These are phyloP conservation scores for Naganishia friedmannii DNA, from an alignment of 768 basidiomycete species.

Conservation along the genomic window DNA sequence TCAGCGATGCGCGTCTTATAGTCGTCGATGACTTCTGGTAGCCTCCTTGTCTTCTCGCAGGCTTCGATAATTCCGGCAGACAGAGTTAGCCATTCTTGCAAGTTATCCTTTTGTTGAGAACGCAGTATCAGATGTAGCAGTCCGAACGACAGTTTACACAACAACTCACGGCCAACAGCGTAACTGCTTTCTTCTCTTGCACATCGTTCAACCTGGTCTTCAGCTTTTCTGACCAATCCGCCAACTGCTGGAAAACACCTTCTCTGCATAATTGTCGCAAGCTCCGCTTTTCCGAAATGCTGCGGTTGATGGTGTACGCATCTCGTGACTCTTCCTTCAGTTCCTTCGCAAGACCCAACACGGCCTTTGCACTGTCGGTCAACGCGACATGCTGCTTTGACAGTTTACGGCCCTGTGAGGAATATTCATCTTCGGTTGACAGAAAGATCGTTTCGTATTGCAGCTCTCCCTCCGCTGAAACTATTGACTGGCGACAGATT, in stretches of 20 bases:
- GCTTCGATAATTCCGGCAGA: constrained; percentile 20
- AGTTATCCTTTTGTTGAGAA: background rate
- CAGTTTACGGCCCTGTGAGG: background rate
- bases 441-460: constrained; percentile 3
- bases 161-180: background rate
- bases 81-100: constrained; percentile 16
- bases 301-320: background rate
- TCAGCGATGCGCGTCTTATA: background rate
- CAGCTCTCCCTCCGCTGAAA: constrained; percentile 10
- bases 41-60: constrained; percentile 11
- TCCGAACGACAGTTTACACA: background rate
- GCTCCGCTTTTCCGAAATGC: background rate
- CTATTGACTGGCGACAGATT: constrained; percentile 9
- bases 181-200: background rate
- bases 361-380: background rate
- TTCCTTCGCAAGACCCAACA: constrained; percentile 10
- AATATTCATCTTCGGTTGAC: constrained; percentile 12
- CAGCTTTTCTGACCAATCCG: constrained; percentile 12
- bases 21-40: constrained; percentile 4
- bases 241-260: constrained; percentile 20
- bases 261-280: constrained; percentile 4
- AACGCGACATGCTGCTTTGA: background rate
- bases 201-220: background rate
- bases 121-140: background rate
- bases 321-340: constrained; percentile 18